Evolutionary conservation across 371 early-diverging fungal genomes (phyloP).

Genomic region (Mucor plumbeus): DNA sequence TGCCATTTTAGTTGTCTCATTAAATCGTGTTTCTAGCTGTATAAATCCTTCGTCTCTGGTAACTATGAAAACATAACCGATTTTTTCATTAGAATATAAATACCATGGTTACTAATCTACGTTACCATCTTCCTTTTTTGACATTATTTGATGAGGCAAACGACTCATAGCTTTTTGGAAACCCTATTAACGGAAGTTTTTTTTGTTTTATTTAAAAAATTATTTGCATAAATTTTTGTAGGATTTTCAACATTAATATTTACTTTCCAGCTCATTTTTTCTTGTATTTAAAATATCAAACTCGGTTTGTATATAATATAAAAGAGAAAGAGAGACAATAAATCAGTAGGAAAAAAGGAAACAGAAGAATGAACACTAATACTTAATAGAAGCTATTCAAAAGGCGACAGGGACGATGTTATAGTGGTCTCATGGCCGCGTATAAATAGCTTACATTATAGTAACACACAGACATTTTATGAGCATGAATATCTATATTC

Average conservation of each 20-base stretch:
- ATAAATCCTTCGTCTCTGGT: constrained; percentile 75
- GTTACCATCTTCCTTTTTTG: constrained; percentile 51
- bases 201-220: no score
- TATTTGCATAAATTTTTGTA: neutral
- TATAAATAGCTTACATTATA: neutral
- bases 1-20: constrained; percentile 57
- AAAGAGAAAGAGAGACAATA: neutral
- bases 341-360: constrained; percentile 4
- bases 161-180: constrained; percentile 40
- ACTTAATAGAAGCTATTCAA: constrained; percentile 4
- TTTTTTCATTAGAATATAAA: neutral
- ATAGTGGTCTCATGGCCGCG: neutral
- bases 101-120: neutral
- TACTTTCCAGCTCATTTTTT: constrained; percentile 31
- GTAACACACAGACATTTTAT: neutral
- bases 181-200: constrained; percentile 19
- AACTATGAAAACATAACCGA: constrained; percentile 30
- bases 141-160: constrained; percentile 48
- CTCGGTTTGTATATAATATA: neutral
- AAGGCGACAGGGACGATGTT: constrained; percentile 4
- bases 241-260: neutral
- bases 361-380: constrained; percentile 1
- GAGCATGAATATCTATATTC: neutral
- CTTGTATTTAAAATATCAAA: neutral
- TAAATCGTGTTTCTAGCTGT: constrained; percentile 68